Percentiles rank a stretch among this genome's conserved stretches.
Conservation (phyloP, 768 basidiomycete species). For the Mrakia blollopis region DNA sequence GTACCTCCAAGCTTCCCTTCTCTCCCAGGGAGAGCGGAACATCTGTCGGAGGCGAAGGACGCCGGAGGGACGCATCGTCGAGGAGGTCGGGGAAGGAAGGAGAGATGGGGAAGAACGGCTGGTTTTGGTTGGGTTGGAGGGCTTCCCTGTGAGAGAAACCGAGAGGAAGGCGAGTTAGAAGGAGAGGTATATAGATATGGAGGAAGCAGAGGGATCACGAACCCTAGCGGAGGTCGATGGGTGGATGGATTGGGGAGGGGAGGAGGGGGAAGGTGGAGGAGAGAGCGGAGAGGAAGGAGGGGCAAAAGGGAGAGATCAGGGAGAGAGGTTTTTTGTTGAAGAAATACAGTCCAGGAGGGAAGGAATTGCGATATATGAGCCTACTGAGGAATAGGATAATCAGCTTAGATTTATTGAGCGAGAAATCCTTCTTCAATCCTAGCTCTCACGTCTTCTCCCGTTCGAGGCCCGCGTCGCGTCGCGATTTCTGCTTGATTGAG, state of each 20-base stretch:
- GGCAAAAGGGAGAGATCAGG: too few species aligned
- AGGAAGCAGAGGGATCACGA: neutral
- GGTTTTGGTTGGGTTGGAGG: neutral
- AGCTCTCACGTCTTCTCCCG: too few species aligned
- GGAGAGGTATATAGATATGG: neutral
- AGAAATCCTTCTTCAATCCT: too few species aligned
- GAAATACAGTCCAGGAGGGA: too few species aligned
- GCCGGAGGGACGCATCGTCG: neutral
- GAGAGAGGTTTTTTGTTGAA: too few species aligned
- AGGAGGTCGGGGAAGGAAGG: neutral
- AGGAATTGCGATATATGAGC: too few species aligned
- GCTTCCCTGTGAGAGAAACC: too few species aligned
- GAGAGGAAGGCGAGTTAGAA: neutral
- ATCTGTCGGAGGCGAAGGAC: neutral
- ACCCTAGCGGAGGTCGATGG: neutral
- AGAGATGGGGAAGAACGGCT: neutral
- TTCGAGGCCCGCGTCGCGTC: too few species aligned
- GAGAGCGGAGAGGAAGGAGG: too few species aligned
- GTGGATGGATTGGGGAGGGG: neutral
- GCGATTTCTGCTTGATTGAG: too few species aligned
- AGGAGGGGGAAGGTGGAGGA: neutral
- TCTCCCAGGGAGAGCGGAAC: slow-evolving; percentile 12
- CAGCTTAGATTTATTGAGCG: too few species aligned
- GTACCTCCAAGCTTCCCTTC: slow-evolving; percentile 1
- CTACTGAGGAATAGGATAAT: too few species aligned